Percentiles rank a stretch among this genome's conserved stretches.
phyloP scores from a whole-genome alignment of 768 basidiomycete genomes.

The Podaxis carcinomalis region DNA sequence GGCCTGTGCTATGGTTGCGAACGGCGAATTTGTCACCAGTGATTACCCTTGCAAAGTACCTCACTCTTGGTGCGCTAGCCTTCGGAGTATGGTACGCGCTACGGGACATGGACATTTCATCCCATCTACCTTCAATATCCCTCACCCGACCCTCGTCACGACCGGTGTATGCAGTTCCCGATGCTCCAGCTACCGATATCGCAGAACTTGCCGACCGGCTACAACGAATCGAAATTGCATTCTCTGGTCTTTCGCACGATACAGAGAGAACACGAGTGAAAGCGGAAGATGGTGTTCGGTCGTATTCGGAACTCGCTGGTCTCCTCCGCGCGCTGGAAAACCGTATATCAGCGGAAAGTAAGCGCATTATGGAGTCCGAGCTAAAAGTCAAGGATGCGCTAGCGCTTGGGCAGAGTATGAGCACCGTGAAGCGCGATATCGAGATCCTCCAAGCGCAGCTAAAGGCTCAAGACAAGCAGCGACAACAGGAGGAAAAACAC shows the following conservation, averaged over 20 bases:
- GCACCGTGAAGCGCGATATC: conserved; percentile 51
- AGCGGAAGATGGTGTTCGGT: conserved; percentile 48
- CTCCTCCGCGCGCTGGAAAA: conserved; percentile 56
- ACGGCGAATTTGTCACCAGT: conserved; percentile 23
- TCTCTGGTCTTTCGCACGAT: conserved; percentile 57
- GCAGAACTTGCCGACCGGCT: conserved; percentile 62
- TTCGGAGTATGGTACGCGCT: conserved; percentile 44
- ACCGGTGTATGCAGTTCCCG: conserved; percentile 47
- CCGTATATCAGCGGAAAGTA: conserved; percentile 33
- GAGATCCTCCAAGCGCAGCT: conserved; percentile 44
- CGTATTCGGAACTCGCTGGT: conserved; percentile 47
- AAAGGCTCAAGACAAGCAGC: conserved; percentile 20
- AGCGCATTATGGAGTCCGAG: conserved; percentile 42
- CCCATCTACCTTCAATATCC: conserved; percentile 27
- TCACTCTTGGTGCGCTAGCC: conserved; percentile 37
- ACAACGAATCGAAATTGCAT: conserved; percentile 55
- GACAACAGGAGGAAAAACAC: conserved; percentile 19
- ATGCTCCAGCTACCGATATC: conserved; percentile 58
- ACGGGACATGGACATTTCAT: conserved; percentile 30
- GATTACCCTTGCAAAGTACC: conserved; percentile 33
- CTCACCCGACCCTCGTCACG: conserved; percentile 18
- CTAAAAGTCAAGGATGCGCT: conserved; percentile 40
- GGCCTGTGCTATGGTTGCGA: conserved; percentile 41
- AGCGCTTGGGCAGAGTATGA: conserved; percentile 40
- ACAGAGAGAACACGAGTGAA: conserved; percentile 44